Evolutionary conservation across 176 grass and related monocot species (phyloP).

Genomic region (Tuctoria greenei): DNA sequence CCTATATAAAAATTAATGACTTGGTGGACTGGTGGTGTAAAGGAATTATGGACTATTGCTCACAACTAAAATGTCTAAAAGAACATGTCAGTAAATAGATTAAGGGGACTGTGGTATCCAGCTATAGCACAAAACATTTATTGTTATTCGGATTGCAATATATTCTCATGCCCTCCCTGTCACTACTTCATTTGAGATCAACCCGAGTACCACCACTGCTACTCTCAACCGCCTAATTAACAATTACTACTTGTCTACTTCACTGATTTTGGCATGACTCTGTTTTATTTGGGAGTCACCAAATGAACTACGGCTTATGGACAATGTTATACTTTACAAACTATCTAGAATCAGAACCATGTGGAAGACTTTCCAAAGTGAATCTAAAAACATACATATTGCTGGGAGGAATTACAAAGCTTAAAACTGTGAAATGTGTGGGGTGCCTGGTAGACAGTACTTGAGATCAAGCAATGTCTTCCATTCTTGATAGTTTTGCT

Average conservation of each 20-base stretch:
- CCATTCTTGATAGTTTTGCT: background rate
- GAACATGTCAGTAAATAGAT: background rate
- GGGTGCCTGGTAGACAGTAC: no score
- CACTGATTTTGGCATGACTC: background rate
- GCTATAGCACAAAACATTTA: background rate
- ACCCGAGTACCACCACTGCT: background rate
- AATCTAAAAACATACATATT: background rate
- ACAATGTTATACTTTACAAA: no score
- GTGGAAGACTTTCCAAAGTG: background rate
- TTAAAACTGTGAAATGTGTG: background rate
- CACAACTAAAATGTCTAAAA: background rate
- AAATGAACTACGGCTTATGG: no score
- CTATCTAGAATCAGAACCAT: background rate
- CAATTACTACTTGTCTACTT: background rate
- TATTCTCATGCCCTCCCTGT: background rate
- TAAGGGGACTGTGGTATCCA: background rate
- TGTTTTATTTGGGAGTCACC: background rate
- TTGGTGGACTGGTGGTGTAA: no score
- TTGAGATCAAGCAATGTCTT: background rate
- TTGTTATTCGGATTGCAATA: slow-evolving; percentile 1
- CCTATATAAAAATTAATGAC: no score
- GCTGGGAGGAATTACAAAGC: background rate
- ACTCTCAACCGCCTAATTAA: background rate
- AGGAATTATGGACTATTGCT: background rate
- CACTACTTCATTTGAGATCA: background rate